Conservation (phyloP, 1,139 yeast species). For the Entelexis sorbosivorans region DNA sequence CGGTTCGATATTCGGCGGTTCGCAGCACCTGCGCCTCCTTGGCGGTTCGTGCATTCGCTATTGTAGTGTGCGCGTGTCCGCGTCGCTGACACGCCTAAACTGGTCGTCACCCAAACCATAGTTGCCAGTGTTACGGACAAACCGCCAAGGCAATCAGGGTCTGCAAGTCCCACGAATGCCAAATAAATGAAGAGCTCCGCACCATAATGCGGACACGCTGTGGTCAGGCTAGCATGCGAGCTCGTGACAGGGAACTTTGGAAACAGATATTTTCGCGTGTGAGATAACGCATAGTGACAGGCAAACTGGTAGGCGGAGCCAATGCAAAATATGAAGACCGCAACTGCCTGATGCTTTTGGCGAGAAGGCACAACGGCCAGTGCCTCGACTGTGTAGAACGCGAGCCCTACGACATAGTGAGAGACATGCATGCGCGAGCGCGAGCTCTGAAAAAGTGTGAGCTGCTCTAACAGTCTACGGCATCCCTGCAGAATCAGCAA, state of each 20-base stretch:
- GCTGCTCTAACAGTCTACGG: conserved; percentile 55
- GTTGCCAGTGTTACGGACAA: conserved; percentile 22
- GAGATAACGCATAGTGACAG: conserved; percentile 52
- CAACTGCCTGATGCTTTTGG: background rate
- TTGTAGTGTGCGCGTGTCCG: conserved; percentile 49
- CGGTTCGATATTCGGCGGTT: background rate
- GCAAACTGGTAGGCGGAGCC: conserved; percentile 47
- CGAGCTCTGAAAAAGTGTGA: conserved; percentile 38
- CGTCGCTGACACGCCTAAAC: conserved; percentile 51
- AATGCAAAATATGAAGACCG: conserved; percentile 30
- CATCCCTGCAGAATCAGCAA: conserved; percentile 46
- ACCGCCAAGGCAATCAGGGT: conserved; percentile 18
- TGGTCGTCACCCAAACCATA: conserved; percentile 50
- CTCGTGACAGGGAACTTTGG: conserved; percentile 45
- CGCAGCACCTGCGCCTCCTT: background rate
- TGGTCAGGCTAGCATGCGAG: conserved; percentile 22
- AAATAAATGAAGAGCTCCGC: conserved; percentile 61
- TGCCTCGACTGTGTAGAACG: conserved; percentile 44
- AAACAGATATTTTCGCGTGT: conserved; percentile 51
- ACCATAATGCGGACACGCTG: conserved; percentile 70
- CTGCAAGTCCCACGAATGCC: conserved; percentile 28
- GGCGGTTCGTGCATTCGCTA: conserved; percentile 8
- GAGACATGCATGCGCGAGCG: conserved; percentile 55
- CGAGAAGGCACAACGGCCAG: conserved; percentile 15
- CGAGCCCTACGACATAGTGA: conserved; percentile 66